Base-by-base conservation (phyloP, 805 yeast species). In the Wickerhamomyces hampshirensis region DNA sequence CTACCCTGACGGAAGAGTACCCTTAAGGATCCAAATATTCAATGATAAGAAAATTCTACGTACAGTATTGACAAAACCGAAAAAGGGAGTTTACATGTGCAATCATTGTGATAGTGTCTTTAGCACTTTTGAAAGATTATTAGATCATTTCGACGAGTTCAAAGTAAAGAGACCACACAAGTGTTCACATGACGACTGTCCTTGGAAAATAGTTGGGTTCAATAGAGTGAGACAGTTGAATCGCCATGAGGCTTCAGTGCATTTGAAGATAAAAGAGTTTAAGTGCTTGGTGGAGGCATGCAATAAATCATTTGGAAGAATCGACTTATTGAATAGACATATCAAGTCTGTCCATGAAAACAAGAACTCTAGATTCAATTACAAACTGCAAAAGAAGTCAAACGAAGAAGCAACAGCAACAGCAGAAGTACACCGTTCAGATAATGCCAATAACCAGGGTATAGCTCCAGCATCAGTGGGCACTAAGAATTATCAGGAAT, bases 201-300 rank as follows among this genome's bases (percentile, higher is more conserved):
- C 70, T 4, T 68, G 71, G 71, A 53, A 56, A 19, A 44, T 59
- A 11, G 60, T 68, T 18, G 73, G 73, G 2, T 66, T 65, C 42
- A 48, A 52, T 33, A 59, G 55, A 39, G 44, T 53, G 14, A 50
- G 62, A 38, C 69, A 65, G 46, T 47, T 64, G 36, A 47, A 49
- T 23, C 50, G 70, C 5, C 70, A 65, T 40, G 35, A 43, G 4
- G 31, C 33, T 12, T 46, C 55, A 0, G 52, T 54, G 6, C 59
- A 54, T 31, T 43, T 33, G 41, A 50, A 47, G 35, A 42, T 43
- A 47, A 58, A 51, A 55, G 62, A 62, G 14, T 85, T 85, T 52
- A 58, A 57, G 17, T 91, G 98, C 55, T 51, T 61, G 23, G 88
- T 96, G 91, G 56, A 68, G 8, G 82, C 74, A 4, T 91, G 98